phyloP scores from a whole-genome alignment of 306 rosid genomes.

The Dryas octopetala region DNA sequence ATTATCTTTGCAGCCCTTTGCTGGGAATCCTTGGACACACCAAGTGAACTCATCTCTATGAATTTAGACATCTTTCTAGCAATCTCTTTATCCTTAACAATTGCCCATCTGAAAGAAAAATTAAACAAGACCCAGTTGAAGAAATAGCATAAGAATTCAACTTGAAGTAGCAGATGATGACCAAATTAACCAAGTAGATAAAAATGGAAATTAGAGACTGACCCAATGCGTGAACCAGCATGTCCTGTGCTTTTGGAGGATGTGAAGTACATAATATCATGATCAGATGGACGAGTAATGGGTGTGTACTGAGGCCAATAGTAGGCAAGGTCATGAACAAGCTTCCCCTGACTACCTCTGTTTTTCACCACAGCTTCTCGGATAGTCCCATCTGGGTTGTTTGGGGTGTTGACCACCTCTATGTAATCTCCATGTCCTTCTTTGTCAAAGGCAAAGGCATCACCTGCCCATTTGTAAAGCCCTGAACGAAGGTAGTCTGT shows the following conservation, averaged over 20 bases:
- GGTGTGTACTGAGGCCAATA: conserved; percentile 90
- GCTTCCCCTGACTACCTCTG: conserved; percentile 32
- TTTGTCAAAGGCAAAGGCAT: conserved; percentile 47
- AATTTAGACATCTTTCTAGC: conserved; percentile 64
- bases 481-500: conserved; percentile 41
- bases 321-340: conserved; percentile 74
- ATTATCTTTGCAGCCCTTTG: conserved; percentile 64
- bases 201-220: not conserved
- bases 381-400: conserved; percentile 69
- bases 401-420: conserved; percentile 75
- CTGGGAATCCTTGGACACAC: conserved; percentile 83
- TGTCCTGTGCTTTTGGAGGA: conserved; percentile 89
- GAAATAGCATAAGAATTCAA: not conserved
- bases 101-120: conserved; percentile 59
- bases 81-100: conserved; percentile 68
- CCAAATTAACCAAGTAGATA: too few relatives aligned
- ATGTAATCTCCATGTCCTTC: conserved; percentile 52
- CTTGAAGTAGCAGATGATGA: too few relatives aligned
- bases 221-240: conserved; percentile 93
- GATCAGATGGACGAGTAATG: conserved; percentile 47
- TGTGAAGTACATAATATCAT: conserved; percentile 80
- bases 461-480: conserved; percentile 71
- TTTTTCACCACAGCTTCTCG: conserved; percentile 41
- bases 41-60: conserved; percentile 60
- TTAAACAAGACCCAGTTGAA: not conserved